Evolutionary conservation across 78 protist genomes (phyloP), one percentile per base, ranked within the genome.

Genomic region (Trichosphaerium sp.): DNA sequence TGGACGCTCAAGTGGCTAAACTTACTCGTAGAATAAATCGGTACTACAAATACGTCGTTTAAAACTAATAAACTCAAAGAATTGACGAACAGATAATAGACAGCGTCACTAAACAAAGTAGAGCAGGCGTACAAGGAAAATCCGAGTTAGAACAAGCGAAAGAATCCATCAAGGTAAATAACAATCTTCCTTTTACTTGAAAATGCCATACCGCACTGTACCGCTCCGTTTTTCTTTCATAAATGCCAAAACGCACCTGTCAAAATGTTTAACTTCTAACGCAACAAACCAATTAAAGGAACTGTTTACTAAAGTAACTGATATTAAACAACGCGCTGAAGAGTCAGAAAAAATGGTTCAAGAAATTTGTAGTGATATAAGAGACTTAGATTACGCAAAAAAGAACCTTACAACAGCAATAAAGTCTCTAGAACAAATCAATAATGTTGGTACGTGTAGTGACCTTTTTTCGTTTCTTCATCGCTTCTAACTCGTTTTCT

Each of bases 371-470:
- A 44, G 78, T 29, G 92, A 88, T 71, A 88, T 92, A 49, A 81
- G 78, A 61, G 31, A 71, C 40, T 75, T 92, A 43, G 96, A 92
- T 78, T 42, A 51, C 56, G 96, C 93, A 6, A 88, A 88, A 78
- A 48, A 63, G 37, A 84, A 92, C 71, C 71, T 92, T 21, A 83
- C 87, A 8, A 32, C 65, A 32, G 73, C 91, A 28, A 85, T 91
- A 42, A 75, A 75, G 38, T 75, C 90, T 2, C 56, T 91, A 38
- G 74, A 75, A 58, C 64, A 69, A 58, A 54, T 91, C n/a, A 85
- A 88, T 44, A 84, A n/a, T 69, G 68, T 69, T 85, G 55, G 57
- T 75, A 60, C 73, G 83, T 57, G 1, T 43, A 28, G 29, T 55
- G 15, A 11, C 14, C 61, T 11, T 18, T 32, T n/a, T 32, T 56